Evolutionary conservation across 164 flowering plant genomes (phyloP).

Genomic region (Magnolia sinica): DNA sequence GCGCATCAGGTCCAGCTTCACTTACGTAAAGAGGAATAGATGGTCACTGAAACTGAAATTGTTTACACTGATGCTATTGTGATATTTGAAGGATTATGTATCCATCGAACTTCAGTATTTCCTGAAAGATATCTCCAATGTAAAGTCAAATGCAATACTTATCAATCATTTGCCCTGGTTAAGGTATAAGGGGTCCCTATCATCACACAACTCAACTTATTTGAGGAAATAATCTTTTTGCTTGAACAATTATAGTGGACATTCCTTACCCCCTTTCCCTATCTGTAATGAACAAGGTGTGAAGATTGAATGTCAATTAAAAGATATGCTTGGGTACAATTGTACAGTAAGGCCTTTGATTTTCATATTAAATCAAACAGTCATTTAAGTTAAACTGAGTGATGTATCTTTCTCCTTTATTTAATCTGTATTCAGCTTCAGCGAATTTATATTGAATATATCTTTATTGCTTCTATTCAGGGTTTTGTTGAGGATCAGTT

Average conservation of each 20-base stretch:
- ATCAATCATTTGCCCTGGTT: background rate
- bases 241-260: background rate
- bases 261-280: background rate
- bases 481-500: conserved; percentile 99
- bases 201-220: background rate
- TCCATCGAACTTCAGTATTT: background rate
- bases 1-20: background rate
- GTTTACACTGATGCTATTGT: background rate
- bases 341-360: background rate
- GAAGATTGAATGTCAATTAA: background rate
- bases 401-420: background rate
- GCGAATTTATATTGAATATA: background rate
- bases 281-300: background rate
- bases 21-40: background rate
- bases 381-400: too few species aligned
- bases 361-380: background rate
- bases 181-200: too few species aligned
- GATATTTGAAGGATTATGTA: background rate
- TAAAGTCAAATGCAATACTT: background rate
- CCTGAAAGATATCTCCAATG: background rate
- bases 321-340: background rate
- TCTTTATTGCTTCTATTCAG: conserved; percentile 27
- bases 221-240: background rate
- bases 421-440: background rate
- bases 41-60: background rate